These are phyloP conservation scores for Aspergillus flavus DNA, from an alignment of 2,329 filamentous ascomycete species.

Conservation along the genomic window DNA sequence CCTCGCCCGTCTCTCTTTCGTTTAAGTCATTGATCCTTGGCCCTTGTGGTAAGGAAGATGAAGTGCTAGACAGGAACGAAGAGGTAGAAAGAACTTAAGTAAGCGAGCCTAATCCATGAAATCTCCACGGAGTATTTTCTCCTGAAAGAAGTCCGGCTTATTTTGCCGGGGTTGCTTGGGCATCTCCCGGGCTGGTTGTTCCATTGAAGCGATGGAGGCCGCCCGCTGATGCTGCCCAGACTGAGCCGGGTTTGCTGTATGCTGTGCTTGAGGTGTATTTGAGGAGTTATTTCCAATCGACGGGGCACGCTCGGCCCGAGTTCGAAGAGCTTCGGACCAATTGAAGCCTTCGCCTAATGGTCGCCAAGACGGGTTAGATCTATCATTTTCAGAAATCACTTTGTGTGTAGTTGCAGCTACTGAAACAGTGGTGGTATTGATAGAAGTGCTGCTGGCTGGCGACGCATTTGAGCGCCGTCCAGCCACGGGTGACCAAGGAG, in stretches of 20 bases:
- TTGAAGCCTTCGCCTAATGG: constrained; percentile 87
- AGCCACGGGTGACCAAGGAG: constrained; percentile 33
- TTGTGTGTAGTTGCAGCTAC: constrained; percentile 41
- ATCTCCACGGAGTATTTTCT: constrained; percentile 95
- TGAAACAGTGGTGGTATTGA: constrained; percentile 24
- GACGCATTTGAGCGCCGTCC: constrained; percentile 31
- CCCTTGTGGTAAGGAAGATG: constrained; percentile 3
- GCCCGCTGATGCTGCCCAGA: constrained; percentile 47
- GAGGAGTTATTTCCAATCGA: constrained; percentile 42
- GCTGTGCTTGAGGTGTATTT: constrained; percentile 30
- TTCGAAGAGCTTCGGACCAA: constrained; percentile 94
- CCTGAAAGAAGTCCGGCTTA: constrained; percentile 93
- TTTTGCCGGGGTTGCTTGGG: constrained; percentile 53
- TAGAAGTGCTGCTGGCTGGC: constrained; percentile 25
- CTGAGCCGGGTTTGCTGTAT: constrained; percentile 50
- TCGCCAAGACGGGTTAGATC: constrained; percentile 48
- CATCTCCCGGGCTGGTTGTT: constrained; percentile 53
- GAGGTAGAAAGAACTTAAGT: constrained; percentile 4
- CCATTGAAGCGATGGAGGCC: constrained; percentile 55
- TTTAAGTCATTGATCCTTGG: neutral
- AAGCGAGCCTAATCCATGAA: constrained; percentile 79
- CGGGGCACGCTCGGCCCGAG: constrained; percentile 78
- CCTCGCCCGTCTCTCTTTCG: neutral
- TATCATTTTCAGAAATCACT: constrained; percentile 38
- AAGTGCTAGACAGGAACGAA: constrained; percentile 5